These are phyloP conservation scores for Eruca vesicaria DNA, from an alignment of 441 rosid genomes.

Conservation along the genomic window DNA sequence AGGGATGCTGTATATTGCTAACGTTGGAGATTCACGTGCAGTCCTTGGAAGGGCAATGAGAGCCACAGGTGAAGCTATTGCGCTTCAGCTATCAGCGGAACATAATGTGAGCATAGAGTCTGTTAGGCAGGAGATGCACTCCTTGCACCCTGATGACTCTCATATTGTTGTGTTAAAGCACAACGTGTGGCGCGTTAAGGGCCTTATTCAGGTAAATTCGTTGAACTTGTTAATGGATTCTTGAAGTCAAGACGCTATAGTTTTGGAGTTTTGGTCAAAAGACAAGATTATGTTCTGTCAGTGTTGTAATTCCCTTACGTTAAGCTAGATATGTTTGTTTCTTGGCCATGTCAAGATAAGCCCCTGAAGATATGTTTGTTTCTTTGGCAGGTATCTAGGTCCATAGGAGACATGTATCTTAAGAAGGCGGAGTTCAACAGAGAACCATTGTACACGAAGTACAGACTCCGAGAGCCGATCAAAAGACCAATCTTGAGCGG, in stretches of 20 bases:
- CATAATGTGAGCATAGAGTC: slow-evolving; percentile 59
- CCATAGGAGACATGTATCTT: slow-evolving; percentile 55
- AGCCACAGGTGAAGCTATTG: slow-evolving; percentile 51
- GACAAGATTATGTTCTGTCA: background rate
- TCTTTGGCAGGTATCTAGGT: slow-evolving; percentile 50
- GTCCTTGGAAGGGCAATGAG: slow-evolving; percentile 53
- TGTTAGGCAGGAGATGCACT: slow-evolving; percentile 57
- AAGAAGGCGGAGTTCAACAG: slow-evolving; percentile 55
- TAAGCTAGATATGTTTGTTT: slow-evolving; percentile 1
- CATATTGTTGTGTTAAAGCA: slow-evolving; percentile 56
- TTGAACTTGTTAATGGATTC: background rate
- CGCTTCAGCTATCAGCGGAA: slow-evolving; percentile 56
- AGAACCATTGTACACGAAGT: slow-evolving; percentile 57
- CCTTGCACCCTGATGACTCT: slow-evolving; percentile 57
- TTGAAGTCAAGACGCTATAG: background rate
- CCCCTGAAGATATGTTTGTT: slow-evolving; percentile 2
- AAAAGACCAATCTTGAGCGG: slow-evolving; percentile 54
- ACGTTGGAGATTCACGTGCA: slow-evolving; percentile 58
- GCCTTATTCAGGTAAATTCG: slow-evolving; percentile 51
- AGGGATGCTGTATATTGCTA: slow-evolving; percentile 54
- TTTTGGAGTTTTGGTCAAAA: background rate
- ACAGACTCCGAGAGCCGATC: slow-evolving; percentile 53
- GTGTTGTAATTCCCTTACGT: background rate
- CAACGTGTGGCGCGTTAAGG: slow-evolving; percentile 63
- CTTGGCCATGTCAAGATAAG: background rate